These are phyloP conservation scores for Solanum stenotomum DNA, from an alignment of 257 asterid species.

Conservation along the genomic window DNA sequence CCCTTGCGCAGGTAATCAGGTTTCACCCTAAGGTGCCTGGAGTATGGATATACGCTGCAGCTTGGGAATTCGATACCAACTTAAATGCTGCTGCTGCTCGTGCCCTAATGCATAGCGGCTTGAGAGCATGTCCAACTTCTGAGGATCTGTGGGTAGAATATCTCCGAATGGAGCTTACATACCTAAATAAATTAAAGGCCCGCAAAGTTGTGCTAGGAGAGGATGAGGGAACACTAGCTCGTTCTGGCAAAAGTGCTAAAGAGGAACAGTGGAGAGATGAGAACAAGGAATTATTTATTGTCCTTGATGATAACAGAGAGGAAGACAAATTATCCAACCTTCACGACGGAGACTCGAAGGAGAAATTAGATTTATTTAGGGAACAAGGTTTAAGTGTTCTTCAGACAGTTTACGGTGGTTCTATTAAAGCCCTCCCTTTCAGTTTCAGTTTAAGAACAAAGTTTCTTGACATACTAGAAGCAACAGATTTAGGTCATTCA, in stretches of 20 bases:
- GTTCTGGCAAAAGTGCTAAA: constrained; percentile 23
- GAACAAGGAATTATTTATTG: constrained; percentile 62
- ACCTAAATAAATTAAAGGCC: constrained; percentile 77
- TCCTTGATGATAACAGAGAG: constrained; percentile 42
- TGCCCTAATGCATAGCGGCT: constrained; percentile 84
- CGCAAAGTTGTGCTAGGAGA: constrained; percentile 78
- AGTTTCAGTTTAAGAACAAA: constrained; percentile 57
- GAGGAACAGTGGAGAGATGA: constrained; percentile 69
- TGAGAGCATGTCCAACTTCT: constrained; percentile 83
- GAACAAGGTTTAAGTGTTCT: constrained; percentile 62
- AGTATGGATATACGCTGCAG: constrained; percentile 94
- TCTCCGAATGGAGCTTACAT: constrained; percentile 92
- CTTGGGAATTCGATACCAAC: constrained; percentile 89
- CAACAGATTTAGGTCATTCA: constrained; percentile 37
- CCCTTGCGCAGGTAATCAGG: constrained; percentile 68
- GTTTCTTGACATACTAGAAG: constrained; percentile 74
- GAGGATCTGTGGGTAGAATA: constrained; percentile 95
- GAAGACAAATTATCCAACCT: constrained; percentile 19
- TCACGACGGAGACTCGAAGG: constrained; percentile 43
- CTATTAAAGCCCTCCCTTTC: constrained; percentile 65
- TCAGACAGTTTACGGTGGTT: constrained; percentile 50
- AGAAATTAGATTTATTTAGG: constrained; percentile 36
- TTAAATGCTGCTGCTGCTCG: constrained; percentile 84
- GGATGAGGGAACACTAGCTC: constrained; percentile 32
- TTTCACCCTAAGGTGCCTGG: constrained; percentile 93